Percentiles rank a stretch among this genome's conserved stretches.
phyloP scores from a whole-genome alignment of 2,329 filamentous ascomycete species.

The Waltergamsia citrina region DNA sequence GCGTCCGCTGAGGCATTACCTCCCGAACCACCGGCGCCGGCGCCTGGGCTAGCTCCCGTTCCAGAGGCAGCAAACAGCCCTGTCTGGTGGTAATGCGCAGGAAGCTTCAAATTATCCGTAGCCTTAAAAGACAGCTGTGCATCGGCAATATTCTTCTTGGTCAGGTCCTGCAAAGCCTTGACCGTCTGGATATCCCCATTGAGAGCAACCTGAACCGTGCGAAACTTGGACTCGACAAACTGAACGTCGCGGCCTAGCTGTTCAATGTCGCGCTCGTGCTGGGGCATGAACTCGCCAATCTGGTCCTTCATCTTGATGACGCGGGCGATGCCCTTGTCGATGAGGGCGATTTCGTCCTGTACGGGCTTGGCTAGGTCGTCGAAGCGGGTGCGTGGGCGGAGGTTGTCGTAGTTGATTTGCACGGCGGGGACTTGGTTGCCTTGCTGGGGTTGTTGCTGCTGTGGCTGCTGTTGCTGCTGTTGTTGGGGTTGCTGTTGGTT shows the following conservation, averaged over 20 bases:
- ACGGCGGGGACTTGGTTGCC: conserved; percentile 53
- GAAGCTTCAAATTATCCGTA: conserved; percentile 65
- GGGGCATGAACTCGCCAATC: conserved; percentile 58
- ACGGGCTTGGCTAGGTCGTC: conserved; percentile 79
- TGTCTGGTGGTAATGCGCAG: conserved; percentile 43
- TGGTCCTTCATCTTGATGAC: conserved; percentile 74
- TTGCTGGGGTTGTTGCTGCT: conserved; percentile 9
- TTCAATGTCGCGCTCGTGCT: conserved; percentile 38
- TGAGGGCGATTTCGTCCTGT: conserved; percentile 65
- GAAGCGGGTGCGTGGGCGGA: conserved; percentile 84
- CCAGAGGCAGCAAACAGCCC: conserved; percentile 28
- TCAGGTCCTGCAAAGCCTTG: conserved; percentile 48
- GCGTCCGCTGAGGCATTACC: conserved; percentile 15
- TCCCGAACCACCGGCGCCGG: background rate
- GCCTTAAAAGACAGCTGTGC: conserved; percentile 64
- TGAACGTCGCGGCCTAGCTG: conserved; percentile 36
- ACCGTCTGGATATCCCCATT: conserved; percentile 53
- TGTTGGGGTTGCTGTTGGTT: conserved; percentile 2
- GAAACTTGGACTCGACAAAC: conserved; percentile 40
- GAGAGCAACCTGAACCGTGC: conserved; percentile 31
- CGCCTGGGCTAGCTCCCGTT: conserved; percentile 3
- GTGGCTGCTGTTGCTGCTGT: conserved; percentile 4
- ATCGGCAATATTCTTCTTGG: conserved; percentile 57
- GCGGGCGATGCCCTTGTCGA: conserved; percentile 72
- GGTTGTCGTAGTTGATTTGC: conserved; percentile 67